These are phyloP conservation scores for Avicennia marina DNA, from an alignment of 257 asterid genomes.

Conservation along the genomic window DNA sequence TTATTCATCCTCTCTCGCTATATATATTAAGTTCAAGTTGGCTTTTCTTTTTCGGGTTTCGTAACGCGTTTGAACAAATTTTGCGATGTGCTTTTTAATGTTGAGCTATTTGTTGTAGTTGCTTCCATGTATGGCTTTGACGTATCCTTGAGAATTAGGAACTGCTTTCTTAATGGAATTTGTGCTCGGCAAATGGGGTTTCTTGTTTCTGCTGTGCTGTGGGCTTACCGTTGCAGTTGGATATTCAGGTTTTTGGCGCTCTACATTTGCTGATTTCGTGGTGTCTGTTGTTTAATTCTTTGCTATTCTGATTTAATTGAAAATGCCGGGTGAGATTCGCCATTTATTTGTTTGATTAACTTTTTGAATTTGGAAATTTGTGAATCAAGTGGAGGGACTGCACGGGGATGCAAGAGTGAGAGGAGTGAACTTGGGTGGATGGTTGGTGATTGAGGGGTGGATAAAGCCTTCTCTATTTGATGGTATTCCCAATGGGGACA, in stretches of 20 bases:
- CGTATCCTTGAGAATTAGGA: constrained; percentile 23
- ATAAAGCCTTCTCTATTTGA: constrained; percentile 79
- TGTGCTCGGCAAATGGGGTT: constrained; percentile 41
- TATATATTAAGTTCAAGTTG: constrained; percentile 9
- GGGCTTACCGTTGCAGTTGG: constrained; percentile 43
- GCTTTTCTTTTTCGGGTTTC: constrained; percentile 17
- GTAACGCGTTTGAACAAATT: not conserved
- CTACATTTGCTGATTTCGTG: constrained; percentile 4
- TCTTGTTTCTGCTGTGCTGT: constrained; percentile 39
- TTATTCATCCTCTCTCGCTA: not conserved
- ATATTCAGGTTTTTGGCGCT: constrained; percentile 39
- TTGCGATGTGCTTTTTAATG: not conserved
- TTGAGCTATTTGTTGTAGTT: constrained; percentile 9
- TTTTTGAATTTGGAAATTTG: constrained; percentile 6
- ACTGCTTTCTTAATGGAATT: constrained; percentile 39
- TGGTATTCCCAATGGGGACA: constrained; percentile 64
- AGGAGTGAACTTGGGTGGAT: constrained; percentile 89
- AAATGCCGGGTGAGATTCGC: too few relatives aligned
- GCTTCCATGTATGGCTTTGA: constrained; percentile 9
- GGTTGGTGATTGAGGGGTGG: constrained; percentile 88
- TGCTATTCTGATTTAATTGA: not conserved
- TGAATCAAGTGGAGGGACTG: constrained; percentile 52
- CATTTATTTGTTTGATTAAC: too few relatives aligned
- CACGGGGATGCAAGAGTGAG: constrained; percentile 50
- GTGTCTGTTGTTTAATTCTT: not conserved